Base-by-base conservation (phyloP, 108 stramenopile species). In the Cyclostephanos tholiformis region DNA sequence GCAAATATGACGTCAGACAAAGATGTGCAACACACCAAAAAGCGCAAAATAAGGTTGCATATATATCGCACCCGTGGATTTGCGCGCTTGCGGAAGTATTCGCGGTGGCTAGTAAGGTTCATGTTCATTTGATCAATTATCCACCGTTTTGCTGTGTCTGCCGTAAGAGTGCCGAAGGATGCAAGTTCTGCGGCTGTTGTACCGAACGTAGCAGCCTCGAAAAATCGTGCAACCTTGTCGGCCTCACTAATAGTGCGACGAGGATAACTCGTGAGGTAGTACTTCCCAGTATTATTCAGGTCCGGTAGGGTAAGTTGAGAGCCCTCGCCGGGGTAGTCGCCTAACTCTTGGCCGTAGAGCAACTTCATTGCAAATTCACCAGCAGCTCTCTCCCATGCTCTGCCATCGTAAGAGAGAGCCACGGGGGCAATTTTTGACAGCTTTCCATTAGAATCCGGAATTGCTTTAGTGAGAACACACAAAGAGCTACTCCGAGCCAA, bases 351-450 rank as follows among this genome's bases (percentile, higher is more conserved):
- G 8, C 66, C 73, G 23, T 71, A 68, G 6, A 80, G 58, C 30
- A 82, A 48, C n/a, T 46, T 19, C 30, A 59, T 63, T 6, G 79
- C 79, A 70, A 80, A 80, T 41, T 74, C 82, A 29, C 82, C 82
- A 7, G 78, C 67, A 14, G 76, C 68, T 25, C 48, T 72, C 72
- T 86, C 85, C 85, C 85, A 86, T 17, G 64, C 69, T 41, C 71
- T 35, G 16, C 79, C 79, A 52, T 83, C 79, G 43, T 76, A 86
- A 19, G 81, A 82, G 4, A 81, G 75, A 46, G 77, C 84, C 2
- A 82, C 71, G 1, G 84, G 84, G 19, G 74, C 71, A 38, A 83
- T 53, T 2, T 73, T 53, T 8, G 81, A 61, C 19, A 70, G 32
- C 11, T 36, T 32, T 73, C 81, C 81, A 49, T 48, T 50, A 55